These are phyloP conservation scores for Boechera divaricarpa DNA, from an alignment of 345 rosid species.

Conservation along the genomic window DNA sequence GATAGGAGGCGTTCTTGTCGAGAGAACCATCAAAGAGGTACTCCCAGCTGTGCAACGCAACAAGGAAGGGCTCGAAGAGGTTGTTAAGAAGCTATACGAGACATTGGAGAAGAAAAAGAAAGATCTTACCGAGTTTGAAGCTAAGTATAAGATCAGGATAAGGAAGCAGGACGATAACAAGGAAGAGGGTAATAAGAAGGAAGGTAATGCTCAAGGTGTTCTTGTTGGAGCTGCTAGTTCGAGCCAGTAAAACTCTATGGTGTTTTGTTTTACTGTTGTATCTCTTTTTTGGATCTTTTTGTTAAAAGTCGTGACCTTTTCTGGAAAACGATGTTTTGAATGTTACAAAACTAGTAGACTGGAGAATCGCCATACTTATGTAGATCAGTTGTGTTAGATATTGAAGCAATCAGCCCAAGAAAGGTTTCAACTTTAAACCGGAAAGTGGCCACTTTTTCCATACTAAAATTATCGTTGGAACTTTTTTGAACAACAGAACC, in stretches of 20 bases:
- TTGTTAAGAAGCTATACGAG: slow-evolving; percentile 78
- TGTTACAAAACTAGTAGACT: slow-evolving; percentile 34
- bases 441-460: too few species aligned
- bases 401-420: too few species aligned
- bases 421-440: too few species aligned
- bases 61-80: slow-evolving; percentile 94
- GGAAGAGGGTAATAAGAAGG: slow-evolving; percentile 51
- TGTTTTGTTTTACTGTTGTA: background rate
- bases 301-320: slow-evolving; percentile 13
- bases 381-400: slow-evolving; percentile 32
- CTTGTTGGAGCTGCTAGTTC: slow-evolving; percentile 91
- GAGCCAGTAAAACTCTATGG: slow-evolving; percentile 41
- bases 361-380: slow-evolving; percentile 20
- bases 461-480: too few species aligned
- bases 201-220: slow-evolving; percentile 94
- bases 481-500: too few species aligned
- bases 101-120: slow-evolving; percentile 84
- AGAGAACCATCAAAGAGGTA: slow-evolving; percentile 91
- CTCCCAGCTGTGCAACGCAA: slow-evolving; percentile 95
- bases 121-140: slow-evolving; percentile 77
- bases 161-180: slow-evolving; percentile 52
- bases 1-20: slow-evolving; percentile 95
- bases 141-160: slow-evolving; percentile 86
- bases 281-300: slow-evolving; percentile 8
- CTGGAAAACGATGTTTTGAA: slow-evolving; percentile 20